Base-by-base conservation (phyloP, 176 grass and related monocot genomes). In the Guadua angustifolia region DNA sequence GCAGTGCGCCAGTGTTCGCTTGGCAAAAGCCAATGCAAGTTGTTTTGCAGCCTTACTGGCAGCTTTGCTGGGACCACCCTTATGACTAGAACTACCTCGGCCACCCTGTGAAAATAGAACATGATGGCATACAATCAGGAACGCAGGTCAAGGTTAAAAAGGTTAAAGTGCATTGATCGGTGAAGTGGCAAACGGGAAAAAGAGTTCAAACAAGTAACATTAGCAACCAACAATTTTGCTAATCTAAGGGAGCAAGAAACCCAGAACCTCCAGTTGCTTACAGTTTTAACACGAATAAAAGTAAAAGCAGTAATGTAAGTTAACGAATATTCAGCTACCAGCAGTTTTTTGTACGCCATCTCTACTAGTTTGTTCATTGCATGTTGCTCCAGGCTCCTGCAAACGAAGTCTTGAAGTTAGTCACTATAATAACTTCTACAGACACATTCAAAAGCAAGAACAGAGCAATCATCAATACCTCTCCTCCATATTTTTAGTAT, bases 361-460 rank as follows among this genome's bases (percentile, higher is more conserved):
- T 90, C 82, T 10, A 95, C 77, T 80, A 95, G 90, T 50, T 92
- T 95, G 71, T 95, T 91, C 47, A 95, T 67, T 69, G 93, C 87
- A 73, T 85, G 82, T 66, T 86, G 85, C 50, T 79, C 84, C 67
- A 92, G 77, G 44, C 89, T 91, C 79, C 93, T 95, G 85, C 70
- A 73, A 69, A 74, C 66, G 39, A 85, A 88, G 26, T 57, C 53
- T 80, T 58, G 18, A n/a, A 77, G 69, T 71, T 44, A 86, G 39
- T 75, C 29, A 22, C 51, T 47, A 49, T 29, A 65, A 89, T 50
- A 58, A 79, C 19, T 52, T 82, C 33, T 38, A 58, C 35, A 25
- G 40, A 36, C 12, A 66, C 56, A 66, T 36, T 75, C 16, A 55
- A 50, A 69, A 80, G 43, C 2, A 35, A 56, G 45, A 74, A 36